Evolutionary conservation across 73 alveolate genomes (phyloP), one percentile per base, ranked within the genome.

Genomic region (Paramecium caudatum): DNA sequence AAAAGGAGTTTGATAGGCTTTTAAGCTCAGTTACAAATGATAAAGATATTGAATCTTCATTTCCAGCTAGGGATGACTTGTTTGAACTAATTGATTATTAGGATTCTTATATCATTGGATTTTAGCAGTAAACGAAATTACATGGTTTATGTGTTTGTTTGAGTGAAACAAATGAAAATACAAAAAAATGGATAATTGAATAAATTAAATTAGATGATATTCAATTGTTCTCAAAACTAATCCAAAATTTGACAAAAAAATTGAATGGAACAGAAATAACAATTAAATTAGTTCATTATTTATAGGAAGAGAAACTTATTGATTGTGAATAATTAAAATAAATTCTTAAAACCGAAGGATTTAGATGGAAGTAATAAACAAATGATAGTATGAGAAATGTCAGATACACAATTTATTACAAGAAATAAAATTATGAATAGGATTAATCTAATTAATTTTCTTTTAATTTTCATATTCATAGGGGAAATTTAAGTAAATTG

Each of bases 281-380:
- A 33, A 68, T 68, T 0, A 68, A 68, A 37, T 32, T 68, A 19
- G 33, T 68, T 32, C 84, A 68, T 37, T 68, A 34, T 37, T 10
- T 34, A 1, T 33, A 68, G 16, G 34, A 68, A 32, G 84, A 68
- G 21, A 68, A 37, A 37, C 37, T 68, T n/a, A 68, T 68, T 32
- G 84, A 68, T 68, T 68, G 61, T 33, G 84, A 68, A 68, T 37
- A 32, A 32, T 68, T 68, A 37, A 68, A 68, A 68, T 15, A 17
- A 32, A 13, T 49, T 12, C 15, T 68, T 32, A 68, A 68, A 16
- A 4, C 30, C 10, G 47, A 34, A 68, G 84, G 61, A 33, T 68
- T 68, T 37, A 68, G 50, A 37, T 68, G 84, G 84, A 68, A 68
- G 8, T 33, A 68, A n/a, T 68, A 68, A n/a, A 68, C 84, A 34